These are phyloP conservation scores for Pleochaeta shiraiana DNA, from an alignment of 2,329 filamentous ascomycete species.

Conservation along the genomic window DNA sequence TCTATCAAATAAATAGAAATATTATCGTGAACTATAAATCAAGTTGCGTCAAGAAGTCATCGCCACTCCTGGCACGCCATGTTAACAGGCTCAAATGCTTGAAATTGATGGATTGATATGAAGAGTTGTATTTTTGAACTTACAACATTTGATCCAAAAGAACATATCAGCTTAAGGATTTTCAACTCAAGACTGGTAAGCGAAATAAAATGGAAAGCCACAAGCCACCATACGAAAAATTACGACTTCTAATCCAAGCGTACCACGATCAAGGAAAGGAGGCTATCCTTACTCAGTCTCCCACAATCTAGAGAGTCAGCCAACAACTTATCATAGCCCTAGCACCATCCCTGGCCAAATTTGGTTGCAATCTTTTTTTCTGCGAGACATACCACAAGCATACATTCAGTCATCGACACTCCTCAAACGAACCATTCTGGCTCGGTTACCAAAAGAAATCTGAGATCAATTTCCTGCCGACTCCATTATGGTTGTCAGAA, in stretches of 20 bases:
- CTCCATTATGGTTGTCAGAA: background rate
- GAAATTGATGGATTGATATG: background rate
- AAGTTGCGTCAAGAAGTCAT: background rate
- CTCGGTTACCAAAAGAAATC: background rate
- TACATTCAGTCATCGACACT: background rate
- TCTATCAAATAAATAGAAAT: slow-evolving; percentile 1
- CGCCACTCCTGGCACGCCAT: background rate
- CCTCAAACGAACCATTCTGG: background rate
- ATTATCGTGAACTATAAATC: background rate
- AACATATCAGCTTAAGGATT: background rate
- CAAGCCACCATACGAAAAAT: background rate
- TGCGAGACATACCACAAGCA: background rate
- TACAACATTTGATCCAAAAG: background rate
- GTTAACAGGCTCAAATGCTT: background rate
- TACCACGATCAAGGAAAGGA: background rate
- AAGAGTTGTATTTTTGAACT: background rate
- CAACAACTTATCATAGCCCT: background rate
- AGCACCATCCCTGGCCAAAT: background rate
- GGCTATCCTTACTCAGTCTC: background rate
- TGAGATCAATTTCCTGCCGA: background rate
- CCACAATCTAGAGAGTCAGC: background rate
- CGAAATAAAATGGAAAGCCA: slow-evolving; percentile 2
- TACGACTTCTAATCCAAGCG: background rate
- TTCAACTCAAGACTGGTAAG: slow-evolving; percentile 1
- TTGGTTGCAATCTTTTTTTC: background rate